Base-by-base conservation (phyloP, 441 rosid species). In the Arabidopsis hybrid region DNA sequence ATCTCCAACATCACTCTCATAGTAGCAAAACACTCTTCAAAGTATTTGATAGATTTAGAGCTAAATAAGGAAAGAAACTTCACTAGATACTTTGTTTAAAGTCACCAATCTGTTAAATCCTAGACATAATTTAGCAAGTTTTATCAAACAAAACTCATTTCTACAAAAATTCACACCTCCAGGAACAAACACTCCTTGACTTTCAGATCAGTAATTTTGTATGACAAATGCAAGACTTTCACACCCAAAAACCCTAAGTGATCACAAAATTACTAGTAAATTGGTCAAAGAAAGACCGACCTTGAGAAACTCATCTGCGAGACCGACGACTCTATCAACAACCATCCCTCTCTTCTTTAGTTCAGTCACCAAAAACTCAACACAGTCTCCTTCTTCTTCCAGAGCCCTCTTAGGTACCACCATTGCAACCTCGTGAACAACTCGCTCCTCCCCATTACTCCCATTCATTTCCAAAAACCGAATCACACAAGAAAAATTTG, bases 281-380 rank as follows among this genome's bases (percentile, higher is more conserved):
- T 12, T 49, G 34, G 51, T 39, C 3, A n/a, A 16, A 56, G 21
- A 60, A 76, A 2, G 57, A 65, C 73, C 45, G 61, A 90, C 99
- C 91, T 88, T 89, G 62, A 92, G 80, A 81, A 92, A 94, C 73
- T 87, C 97, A 78, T 92, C 81, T 31, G 92, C 76, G 36, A 94
- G 79, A 81, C 99, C 97, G 65, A 67, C 52, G 80, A 86, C 91
- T 67, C 83, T 84, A 50, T 87, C 91, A 59, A 84, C 84, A 14
- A 80, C 66, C 75, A 94, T 72, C 57, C 97, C 97, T 61, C 45
- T 87, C 74, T 83, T 83, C 76, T 71, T 78, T 17, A 92, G 84
- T 64, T 88, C 94, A 67, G 76, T 78, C 39, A 84, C 85, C 74
- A 94, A 87, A 82, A 86, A 83, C 65, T 94, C 92, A 75, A 89